Conservation (phyloP, 2,329 filamentous ascomycete genomes). For the Colletotrichum noveboracense region DNA sequence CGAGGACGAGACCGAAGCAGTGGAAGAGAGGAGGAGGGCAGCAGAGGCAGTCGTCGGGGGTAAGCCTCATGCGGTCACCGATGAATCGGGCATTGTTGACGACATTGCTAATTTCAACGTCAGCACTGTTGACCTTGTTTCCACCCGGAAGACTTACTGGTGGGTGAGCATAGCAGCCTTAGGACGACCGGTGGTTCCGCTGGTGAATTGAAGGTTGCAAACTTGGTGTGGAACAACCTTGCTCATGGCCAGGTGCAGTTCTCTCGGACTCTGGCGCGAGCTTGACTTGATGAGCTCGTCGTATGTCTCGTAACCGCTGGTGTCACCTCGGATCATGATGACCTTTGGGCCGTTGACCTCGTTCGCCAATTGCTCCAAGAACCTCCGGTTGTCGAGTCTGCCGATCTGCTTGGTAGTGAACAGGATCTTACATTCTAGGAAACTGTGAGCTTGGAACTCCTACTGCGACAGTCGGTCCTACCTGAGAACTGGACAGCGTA, state of each 20-base stretch:
- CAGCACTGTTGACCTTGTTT: background rate
- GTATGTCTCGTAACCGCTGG: slow-evolving; percentile 64
- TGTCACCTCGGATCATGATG: slow-evolving; percentile 64
- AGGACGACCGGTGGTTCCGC: slow-evolving; percentile 75
- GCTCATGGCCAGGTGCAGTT: slow-evolving; percentile 57
- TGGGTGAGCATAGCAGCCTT: slow-evolving; percentile 80
- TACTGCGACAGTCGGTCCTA: slow-evolving; percentile 32
- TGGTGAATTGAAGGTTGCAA: slow-evolving; percentile 77
- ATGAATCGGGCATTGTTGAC: slow-evolving; percentile 74
- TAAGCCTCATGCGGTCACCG: slow-evolving; percentile 76
- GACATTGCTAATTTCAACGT: slow-evolving; percentile 50
- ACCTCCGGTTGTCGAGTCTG: slow-evolving; percentile 63
- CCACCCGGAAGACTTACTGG: slow-evolving; percentile 50
- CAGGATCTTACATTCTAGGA: slow-evolving; percentile 71
- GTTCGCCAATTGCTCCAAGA: slow-evolving; percentile 59
- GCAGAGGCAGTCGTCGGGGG: slow-evolving; percentile 71
- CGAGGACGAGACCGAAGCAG: slow-evolving; percentile 82
- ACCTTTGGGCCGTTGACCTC: slow-evolving; percentile 54
- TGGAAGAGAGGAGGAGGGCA: slow-evolving; percentile 87
- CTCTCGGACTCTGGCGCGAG: slow-evolving; percentile 49
- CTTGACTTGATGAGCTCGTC: slow-evolving; percentile 60
- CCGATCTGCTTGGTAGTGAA: slow-evolving; percentile 77
- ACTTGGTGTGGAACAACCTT: slow-evolving; percentile 69
- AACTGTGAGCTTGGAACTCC: background rate
- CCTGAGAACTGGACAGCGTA: slow-evolving; percentile 75